A percentile compares a stretch with the other conserved stretches of the same genome.
phyloP scores from a whole-genome alignment of 2,329 filamentous ascomycete species.

The Phaeosphaeria sp. region DNA sequence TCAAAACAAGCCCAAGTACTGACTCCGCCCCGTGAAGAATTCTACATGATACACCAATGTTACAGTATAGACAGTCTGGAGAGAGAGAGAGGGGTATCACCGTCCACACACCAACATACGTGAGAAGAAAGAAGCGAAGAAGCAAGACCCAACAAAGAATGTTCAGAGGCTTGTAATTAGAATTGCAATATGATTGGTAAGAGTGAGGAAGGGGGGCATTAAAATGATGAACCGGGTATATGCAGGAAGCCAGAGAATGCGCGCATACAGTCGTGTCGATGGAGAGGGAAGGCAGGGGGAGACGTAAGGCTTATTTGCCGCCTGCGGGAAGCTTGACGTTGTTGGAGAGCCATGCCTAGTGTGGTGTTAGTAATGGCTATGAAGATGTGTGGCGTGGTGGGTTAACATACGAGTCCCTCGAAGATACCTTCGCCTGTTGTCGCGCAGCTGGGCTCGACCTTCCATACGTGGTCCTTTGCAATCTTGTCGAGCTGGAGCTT shows the following conservation, averaged over 20 bases:
- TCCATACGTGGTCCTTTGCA: constrained; percentile 61
- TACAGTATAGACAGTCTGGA: constrained; percentile 4
- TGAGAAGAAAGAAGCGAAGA: constrained; percentile 5
- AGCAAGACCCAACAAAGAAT: constrained; percentile 4
- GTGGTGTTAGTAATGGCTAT: constrained; percentile 15
- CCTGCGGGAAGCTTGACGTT: constrained; percentile 55
- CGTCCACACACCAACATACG: background rate
- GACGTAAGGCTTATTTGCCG: constrained; percentile 37
- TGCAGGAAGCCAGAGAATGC: constrained; percentile 38
- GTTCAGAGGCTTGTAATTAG: constrained; percentile 24
- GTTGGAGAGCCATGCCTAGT: constrained; percentile 56
- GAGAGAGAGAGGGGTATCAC: background rate
- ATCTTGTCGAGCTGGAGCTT: constrained; percentile 56
- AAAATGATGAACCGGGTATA: constrained; percentile 44
- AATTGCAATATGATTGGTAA: constrained; percentile 20
- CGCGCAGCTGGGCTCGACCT: constrained; percentile 61
- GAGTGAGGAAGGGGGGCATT: constrained; percentile 24
- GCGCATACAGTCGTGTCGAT: constrained; percentile 45
- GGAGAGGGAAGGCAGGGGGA: constrained; percentile 13
- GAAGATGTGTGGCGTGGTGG: background rate
- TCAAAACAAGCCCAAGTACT: background rate
- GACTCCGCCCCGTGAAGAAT: background rate
- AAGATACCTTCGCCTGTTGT: constrained; percentile 62
- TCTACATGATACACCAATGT: constrained; percentile 7
- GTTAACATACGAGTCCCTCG: constrained; percentile 53